Conservation (phyloP, 169 alveolate genomes). For the Blepharisma undulans region DNA sequence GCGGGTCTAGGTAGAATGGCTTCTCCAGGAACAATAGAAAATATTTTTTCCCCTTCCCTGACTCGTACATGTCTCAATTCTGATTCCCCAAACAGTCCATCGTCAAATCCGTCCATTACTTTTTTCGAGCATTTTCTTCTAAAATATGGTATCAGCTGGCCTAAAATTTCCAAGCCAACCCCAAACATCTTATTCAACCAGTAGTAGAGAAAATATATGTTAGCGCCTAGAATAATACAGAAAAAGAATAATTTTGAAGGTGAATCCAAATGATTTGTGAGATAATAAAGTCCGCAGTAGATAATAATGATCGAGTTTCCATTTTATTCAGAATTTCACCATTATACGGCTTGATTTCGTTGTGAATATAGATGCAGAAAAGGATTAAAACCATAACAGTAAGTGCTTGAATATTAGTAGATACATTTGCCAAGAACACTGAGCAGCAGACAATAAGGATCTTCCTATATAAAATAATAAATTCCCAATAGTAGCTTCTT, state of each 20-base stretch:
- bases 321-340: slow-evolving; percentile 38
- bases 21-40: neutral
- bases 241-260: neutral
- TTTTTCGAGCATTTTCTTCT: neutral
- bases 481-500: slow-evolving; percentile 57
- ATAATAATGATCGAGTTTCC: slow-evolving; percentile 39
- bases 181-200: slow-evolving; percentile 7
- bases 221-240: neutral
- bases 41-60: neutral
- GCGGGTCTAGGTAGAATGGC: neutral
- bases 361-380: slow-evolving; percentile 13
- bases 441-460: slow-evolving; percentile 42
- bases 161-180: neutral
- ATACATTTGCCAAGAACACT: slow-evolving; percentile 12
- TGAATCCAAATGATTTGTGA: slow-evolving; percentile 15
- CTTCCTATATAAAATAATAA: slow-evolving; percentile 52
- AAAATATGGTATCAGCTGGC: neutral
- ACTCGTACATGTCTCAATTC: neutral
- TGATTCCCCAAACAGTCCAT: neutral
- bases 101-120: neutral
- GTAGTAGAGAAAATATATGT: neutral
- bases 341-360: slow-evolving; percentile 39
- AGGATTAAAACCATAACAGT: slow-evolving; percentile 39
- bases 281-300: slow-evolving; percentile 49
- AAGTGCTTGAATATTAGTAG: slow-evolving; percentile 49